Conservation (phyloP, 2,329 filamentous ascomycete genomes). For the Camptophora hylomeconis region DNA sequence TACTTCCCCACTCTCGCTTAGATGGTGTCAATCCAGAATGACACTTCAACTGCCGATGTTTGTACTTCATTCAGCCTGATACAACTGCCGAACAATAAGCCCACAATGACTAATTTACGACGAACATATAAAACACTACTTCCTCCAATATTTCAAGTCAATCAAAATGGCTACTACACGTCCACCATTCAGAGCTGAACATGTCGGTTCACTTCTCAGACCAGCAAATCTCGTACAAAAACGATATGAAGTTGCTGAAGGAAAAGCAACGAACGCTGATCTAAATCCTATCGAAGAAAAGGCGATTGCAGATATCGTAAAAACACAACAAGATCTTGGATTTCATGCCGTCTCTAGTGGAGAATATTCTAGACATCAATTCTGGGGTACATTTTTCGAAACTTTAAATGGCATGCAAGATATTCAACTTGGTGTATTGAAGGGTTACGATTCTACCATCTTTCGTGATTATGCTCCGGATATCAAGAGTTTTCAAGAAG, state of each 20-base stretch:
- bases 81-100: too few species aligned
- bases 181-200: slow-evolving; percentile 60
- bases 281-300: slow-evolving; percentile 51
- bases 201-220: slow-evolving; percentile 58
- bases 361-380: slow-evolving; percentile 47
- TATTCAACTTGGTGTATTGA: slow-evolving; percentile 23
- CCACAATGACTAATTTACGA: too few species aligned
- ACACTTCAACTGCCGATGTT: too few species aligned
- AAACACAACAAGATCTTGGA: slow-evolving; percentile 50
- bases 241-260: slow-evolving; percentile 43
- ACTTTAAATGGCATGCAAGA: slow-evolving; percentile 36
- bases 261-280: slow-evolving; percentile 40
- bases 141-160: too few species aligned
- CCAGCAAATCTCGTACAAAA: slow-evolving; percentile 48
- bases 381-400: slow-evolving; percentile 36
- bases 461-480: slow-evolving; percentile 42
- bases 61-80: too few species aligned
- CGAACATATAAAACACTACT: too few species aligned
- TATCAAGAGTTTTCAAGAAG: slow-evolving; percentile 42
- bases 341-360: slow-evolving; percentile 55
- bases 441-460: slow-evolving; percentile 29
- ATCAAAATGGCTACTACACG: too few species aligned
- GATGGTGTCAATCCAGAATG: too few species aligned
- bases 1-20: too few species aligned
- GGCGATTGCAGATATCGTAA: slow-evolving; percentile 52